Base-by-base conservation (phyloP, 2,329 filamentous ascomycete species). In the Xylaria sp. region DNA sequence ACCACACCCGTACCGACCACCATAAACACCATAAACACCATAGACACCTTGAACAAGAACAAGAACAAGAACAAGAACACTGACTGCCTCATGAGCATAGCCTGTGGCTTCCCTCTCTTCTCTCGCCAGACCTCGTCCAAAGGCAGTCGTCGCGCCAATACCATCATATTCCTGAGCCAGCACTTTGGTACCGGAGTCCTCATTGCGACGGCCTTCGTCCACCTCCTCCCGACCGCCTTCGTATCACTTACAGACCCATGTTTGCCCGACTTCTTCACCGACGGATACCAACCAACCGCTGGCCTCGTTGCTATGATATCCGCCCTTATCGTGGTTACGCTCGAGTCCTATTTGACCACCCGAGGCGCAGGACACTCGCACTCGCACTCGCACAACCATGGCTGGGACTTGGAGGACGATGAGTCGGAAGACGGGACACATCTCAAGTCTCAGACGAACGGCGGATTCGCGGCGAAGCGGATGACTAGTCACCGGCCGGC, bases 291-390 rank as follows among this genome's bases (percentile, higher is more conserved):
- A 55, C 92, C 93, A 5, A 90, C 97, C 78, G 90, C 93, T 0
- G 93, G 94, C 1, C 85, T 96, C 57, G 88, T 97, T 55, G 92
- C 93, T 65, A 95, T 97, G 92, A 80, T 90, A 10, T 90, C 92
- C 12, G 92, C 93, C n/a, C 85, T 97, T 68, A 83, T 92, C 3
- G 94, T 98, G 2, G 93, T 97, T 6, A 88, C 89, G 1, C 87
- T 98, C 61, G 95, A 98, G 80, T 97, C 96, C 82, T 93, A 94
- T 78, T 90, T 98, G 73, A 94, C 93, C 0, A 92, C 91, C 1
- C 82, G 88, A 64, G 89, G 89, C 51, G 89, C 88, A 1, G 84
- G 87, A 1, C 89, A 91, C 76, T 86, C 86, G 1, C 88, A 90
- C 71, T n/a, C 86, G 1, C 88, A 90, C 75, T 85, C 86, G 1